phyloP scores from a whole-genome alignment of 305 asterid genomes.

The Fraxinus dipetala region DNA sequence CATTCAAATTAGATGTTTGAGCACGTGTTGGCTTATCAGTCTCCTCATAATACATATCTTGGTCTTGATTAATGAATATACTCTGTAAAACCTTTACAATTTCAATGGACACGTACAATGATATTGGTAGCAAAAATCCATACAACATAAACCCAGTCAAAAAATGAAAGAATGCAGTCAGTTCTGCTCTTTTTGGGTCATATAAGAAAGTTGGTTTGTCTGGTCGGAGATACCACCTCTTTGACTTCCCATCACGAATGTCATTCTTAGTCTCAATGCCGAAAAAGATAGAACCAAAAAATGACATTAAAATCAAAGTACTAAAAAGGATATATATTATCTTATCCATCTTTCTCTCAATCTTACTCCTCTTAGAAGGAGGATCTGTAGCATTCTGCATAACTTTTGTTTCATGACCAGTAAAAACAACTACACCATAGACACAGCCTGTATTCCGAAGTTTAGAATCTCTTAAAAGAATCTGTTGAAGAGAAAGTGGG shows the following conservation, averaged over 20 bases:
- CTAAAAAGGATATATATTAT: constrained; percentile 76
- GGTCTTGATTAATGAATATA: constrained; percentile 79
- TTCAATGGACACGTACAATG: constrained; percentile 87
- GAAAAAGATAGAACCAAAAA: constrained; percentile 73
- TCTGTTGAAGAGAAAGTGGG: constrained; percentile 77
- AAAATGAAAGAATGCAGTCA: constrained; percentile 79
- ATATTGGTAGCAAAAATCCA: constrained; percentile 86
- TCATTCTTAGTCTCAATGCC: constrained; percentile 66
- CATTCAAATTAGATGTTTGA: constrained; percentile 87
- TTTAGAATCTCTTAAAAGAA: constrained; percentile 85
- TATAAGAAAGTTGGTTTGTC: constrained; percentile 47
- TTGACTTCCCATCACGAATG: constrained; percentile 36
- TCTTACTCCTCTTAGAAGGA: constrained; percentile 93
- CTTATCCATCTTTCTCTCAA: constrained; percentile 87
- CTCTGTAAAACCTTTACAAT: constrained; percentile 88
- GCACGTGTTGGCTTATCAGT: constrained; percentile 82
- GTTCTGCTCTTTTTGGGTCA: constrained; percentile 53
- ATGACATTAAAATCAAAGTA: constrained; percentile 59
- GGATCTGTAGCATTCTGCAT: constrained; percentile 92
- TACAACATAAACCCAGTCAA: constrained; percentile 87
- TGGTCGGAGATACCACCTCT: constrained; percentile 95
- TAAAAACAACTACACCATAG: constrained; percentile 77
- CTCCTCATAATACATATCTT: constrained; percentile 77
- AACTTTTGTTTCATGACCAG: constrained; percentile 93
- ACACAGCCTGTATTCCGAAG: constrained; percentile 69